Base-by-base conservation (phyloP, 495 filamentous ascomycete species). In the Penicillium alfredii region DNA sequence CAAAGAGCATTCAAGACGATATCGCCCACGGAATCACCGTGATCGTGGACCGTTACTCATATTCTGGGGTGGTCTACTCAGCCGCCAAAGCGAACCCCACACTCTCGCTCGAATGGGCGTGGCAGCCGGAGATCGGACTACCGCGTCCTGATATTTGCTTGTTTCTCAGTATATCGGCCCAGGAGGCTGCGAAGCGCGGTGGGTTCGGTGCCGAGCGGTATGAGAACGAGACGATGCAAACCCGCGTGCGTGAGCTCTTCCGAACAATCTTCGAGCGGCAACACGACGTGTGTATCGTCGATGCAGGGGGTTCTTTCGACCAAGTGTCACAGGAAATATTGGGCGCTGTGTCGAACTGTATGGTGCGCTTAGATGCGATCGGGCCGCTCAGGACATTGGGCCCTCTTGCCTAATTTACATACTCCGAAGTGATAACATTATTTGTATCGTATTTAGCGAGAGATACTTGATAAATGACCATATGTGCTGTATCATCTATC, bases 11-110 rank as follows among this genome's bases (percentile, higher is more conserved):
- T 20, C 54, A 75, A 29, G 37, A 68, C 7, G 72, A 79, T 26
- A 72, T 94, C 14, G 45, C 61, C 6, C 56, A 61, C 5, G 89
- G 88, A 10, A 75, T 64, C 27, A 94, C 78, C 0, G 72, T 98
- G 6, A 73, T 98, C 18, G 77, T 89, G 35, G 92, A 98, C 60
- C 80, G 92, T 25, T 98, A 96, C 63, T 93, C 90, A 51, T 88
- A 95, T 63, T 87, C 81, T 22, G 92, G 92, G 11, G 82, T 86
- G 30, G 87, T 95, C 12, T 98, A 97, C 64, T 86, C 81, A n/a
- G 84, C 87, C n/a, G 92, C 92, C 0, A 96, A 96, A 51, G 68
- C 74, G 14, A 85, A 84, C 51, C 76, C 79, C 6, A 64, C 60
- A 5, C 69, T 95, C 6, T 68, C 74, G 1, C 61, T 97, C 4